Conservation (phyloP, 495 filamentous ascomycete species). For the Penicillium canescens region DNA sequence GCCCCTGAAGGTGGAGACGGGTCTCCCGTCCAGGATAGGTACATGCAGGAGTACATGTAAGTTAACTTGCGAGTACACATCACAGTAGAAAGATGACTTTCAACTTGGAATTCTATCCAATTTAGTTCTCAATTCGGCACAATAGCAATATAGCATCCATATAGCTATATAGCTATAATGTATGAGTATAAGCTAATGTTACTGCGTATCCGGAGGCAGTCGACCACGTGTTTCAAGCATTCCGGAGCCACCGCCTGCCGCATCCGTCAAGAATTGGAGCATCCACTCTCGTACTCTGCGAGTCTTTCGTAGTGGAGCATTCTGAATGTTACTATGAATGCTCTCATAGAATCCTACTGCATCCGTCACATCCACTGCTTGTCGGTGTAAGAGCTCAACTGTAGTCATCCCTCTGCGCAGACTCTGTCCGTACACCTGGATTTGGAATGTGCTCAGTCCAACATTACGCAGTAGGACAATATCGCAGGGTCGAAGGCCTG, state of each 20-base stretch:
- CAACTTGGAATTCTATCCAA: not conserved
- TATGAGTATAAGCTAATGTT: not conserved
- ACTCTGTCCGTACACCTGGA: constrained; percentile 76
- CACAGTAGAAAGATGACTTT: not conserved
- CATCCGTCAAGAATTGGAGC: constrained; percentile 61
- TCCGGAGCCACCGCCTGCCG: constrained; percentile 34
- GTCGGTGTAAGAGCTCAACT: constrained; percentile 65
- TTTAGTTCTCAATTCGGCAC: no score
- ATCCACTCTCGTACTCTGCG: constrained; percentile 74
- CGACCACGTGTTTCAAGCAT: constrained; percentile 32
- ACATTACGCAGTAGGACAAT: constrained; percentile 75
- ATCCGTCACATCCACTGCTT: constrained; percentile 40
- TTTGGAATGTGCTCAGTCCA: constrained; percentile 70
- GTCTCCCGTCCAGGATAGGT: not conserved
- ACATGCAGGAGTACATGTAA: no score
- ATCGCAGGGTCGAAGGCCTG: constrained; percentile 62
- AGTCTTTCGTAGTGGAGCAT: constrained; percentile 62
- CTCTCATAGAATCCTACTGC: constrained; percentile 36
- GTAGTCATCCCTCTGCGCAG: constrained; percentile 69
- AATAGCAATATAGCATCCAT: not conserved
- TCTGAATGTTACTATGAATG: constrained; percentile 20
- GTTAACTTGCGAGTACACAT: no score
- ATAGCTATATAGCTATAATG: no score
- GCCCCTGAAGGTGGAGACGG: constrained; percentile 12
- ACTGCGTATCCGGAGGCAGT: constrained; percentile 54